phyloP scores from a whole-genome alignment of 768 basidiomycete genomes.

The Hygrocybe coccinea region DNA sequence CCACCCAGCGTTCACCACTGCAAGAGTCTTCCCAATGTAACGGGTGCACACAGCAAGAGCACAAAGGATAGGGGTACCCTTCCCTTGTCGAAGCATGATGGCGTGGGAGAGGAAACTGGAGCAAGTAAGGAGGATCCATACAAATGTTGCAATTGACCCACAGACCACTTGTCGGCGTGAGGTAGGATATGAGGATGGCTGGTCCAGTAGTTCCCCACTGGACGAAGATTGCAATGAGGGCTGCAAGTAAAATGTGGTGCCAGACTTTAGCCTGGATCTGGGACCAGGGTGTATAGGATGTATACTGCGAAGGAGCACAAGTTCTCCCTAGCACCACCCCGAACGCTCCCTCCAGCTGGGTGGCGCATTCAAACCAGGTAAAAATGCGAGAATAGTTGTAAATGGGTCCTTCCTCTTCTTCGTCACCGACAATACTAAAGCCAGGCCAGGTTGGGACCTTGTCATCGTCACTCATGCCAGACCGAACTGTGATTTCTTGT shows the following conservation, averaged over 20 bases:
- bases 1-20: conserved; percentile 13
- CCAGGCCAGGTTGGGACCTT: conserved; percentile 7
- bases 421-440: conserved; percentile 11
- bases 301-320: neutral
- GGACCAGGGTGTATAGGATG: neutral
- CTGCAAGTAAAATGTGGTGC: neutral
- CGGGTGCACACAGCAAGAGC: conserved; percentile 7
- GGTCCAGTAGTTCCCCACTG: conserved; percentile 40
- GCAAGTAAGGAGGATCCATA: conserved; percentile 27
- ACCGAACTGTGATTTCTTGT: neutral
- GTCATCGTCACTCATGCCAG: neutral
- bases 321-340: neutral
- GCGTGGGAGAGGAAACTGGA: conserved; percentile 20
- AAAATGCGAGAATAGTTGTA: conserved; percentile 14
- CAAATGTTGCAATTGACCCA: conserved; percentile 21
- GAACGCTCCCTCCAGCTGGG: conserved; percentile 6
- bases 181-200: conserved; percentile 51
- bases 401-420: conserved; percentile 13
- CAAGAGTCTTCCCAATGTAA: conserved; percentile 10
- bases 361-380: conserved; percentile 11
- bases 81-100: conserved; percentile 3
- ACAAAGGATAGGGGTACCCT: neutral
- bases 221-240: neutral
- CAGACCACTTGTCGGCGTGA: conserved; percentile 29
- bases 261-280: conserved; percentile 2